Percentiles rank a stretch among this genome's conserved stretches.
Evolutionary conservation across 768 basidiomycete species (phyloP).

Genomic region (Lactarius quietus): DNA sequence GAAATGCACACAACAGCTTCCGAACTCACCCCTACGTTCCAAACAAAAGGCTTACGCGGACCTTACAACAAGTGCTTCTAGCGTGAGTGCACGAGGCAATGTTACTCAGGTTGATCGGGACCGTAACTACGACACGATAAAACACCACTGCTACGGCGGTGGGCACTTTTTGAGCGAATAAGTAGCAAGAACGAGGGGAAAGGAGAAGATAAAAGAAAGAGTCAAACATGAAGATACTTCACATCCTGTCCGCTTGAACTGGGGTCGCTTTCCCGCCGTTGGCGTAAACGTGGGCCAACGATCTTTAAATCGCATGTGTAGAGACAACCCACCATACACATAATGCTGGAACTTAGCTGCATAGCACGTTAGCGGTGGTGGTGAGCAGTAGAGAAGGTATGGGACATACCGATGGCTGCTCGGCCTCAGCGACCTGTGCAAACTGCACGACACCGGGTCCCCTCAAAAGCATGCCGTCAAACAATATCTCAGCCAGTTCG

Average conservation of each 20-base stretch:
- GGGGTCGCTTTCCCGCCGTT: constrained; percentile 66
- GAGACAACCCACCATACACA: constrained; percentile 88
- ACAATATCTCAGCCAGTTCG: constrained; percentile 90
- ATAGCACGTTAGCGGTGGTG: constrained; percentile 7
- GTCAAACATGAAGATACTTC: constrained; percentile 4
- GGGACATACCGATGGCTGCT: constrained; percentile 82
- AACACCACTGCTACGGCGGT: neutral
- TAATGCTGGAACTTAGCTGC: constrained; percentile 90
- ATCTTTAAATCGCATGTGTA: constrained; percentile 93
- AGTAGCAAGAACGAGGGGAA: neutral
- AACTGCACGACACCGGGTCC: constrained; percentile 97
- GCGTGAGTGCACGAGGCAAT: neutral
- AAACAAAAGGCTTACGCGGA: neutral
- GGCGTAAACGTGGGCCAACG: constrained; percentile 93
- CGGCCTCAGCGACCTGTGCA: constrained; percentile 79
- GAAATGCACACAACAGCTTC: too few species aligned
- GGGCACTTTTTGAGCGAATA: neutral
- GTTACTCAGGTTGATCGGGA: neutral
- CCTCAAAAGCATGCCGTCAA: constrained; percentile 88
- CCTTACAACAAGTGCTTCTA: neutral
- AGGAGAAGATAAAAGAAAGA: neutral
- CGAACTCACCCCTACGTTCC: neutral
- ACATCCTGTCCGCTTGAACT: constrained; percentile 53
- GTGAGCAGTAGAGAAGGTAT: neutral
- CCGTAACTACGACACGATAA: neutral